phyloP scores from a whole-genome alignment of 192 early-diverging fungal species.

The Cetraspora pellucida region DNA sequence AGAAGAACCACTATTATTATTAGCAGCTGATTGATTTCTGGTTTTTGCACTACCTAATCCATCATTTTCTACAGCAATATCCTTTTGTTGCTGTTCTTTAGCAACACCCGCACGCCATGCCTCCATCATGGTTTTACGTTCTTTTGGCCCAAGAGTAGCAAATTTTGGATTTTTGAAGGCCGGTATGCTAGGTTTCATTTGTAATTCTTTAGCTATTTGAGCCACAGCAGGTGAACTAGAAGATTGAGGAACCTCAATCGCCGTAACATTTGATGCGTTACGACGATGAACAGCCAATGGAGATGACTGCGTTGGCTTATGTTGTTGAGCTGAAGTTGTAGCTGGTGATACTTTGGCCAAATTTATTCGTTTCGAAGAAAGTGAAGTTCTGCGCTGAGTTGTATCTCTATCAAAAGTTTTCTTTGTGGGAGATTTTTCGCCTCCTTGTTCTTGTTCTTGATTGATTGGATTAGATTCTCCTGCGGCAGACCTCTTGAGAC shows the following conservation, averaged over 20 bases:
- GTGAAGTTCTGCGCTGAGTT: neutral
- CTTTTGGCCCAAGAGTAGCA: slow-evolving; percentile 32
- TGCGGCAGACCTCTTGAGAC: slow-evolving; percentile 15
- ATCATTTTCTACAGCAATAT: neutral
- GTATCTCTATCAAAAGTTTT: neutral
- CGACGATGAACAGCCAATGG: slow-evolving; percentile 13
- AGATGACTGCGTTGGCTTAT: slow-evolving; percentile 28
- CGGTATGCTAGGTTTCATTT: slow-evolving; percentile 4
- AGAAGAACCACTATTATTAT: neutral
- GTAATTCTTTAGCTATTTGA: neutral
- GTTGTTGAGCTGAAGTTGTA: slow-evolving; percentile 7
- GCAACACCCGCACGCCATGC: slow-evolving; percentile 47
- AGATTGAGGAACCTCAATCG: slow-evolving; percentile 18
- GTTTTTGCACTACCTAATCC: neutral
- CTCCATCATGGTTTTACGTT: slow-evolving; percentile 47
- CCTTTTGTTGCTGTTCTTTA: slow-evolving; percentile 26
- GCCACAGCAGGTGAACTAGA: slow-evolving; percentile 9
- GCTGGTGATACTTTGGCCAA: neutral
- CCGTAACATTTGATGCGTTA: neutral
- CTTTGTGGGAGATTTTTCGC: neutral
- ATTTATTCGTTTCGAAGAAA: neutral
- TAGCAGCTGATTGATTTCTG: neutral
- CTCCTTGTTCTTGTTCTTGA: neutral
- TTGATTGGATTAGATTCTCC: slow-evolving; percentile 1
- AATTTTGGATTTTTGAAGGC: slow-evolving; percentile 36